phyloP scores from a whole-genome alignment of 495 filamentous ascomycete species.

The Neurospora sublineolata region DNA sequence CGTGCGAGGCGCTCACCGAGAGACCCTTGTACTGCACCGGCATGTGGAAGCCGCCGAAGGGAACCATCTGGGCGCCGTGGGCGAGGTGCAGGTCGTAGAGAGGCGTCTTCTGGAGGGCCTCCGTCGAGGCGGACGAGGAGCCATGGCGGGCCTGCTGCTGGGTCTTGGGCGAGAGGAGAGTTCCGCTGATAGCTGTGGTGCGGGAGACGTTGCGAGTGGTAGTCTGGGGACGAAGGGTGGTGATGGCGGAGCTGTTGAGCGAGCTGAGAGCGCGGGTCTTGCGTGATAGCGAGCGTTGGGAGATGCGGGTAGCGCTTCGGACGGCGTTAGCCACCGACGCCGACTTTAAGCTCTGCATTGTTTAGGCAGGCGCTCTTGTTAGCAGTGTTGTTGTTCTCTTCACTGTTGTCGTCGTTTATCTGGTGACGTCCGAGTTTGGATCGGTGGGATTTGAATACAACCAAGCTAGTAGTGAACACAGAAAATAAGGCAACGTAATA shows the following conservation, averaged over 20 bases:
- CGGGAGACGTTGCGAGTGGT: neutral
- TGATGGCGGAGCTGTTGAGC: neutral
- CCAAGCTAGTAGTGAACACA: neutral
- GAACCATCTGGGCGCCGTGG: conserved; percentile 85
- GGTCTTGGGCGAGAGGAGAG: neutral
- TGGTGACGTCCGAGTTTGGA: neutral
- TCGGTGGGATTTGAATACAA: neutral
- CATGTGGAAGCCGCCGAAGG: conserved; percentile 91
- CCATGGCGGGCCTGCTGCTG: conserved; percentile 10
- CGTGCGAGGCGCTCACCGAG: conserved; percentile 66
- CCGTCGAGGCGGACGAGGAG: conserved; percentile 22
- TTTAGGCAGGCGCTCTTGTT: neutral
- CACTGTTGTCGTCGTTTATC: neutral
- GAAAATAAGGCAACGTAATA: neutral
- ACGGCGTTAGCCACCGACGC: conserved; percentile 9
- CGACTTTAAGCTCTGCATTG: conserved; percentile 16
- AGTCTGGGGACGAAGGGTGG: neutral
- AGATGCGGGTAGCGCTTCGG: conserved; percentile 5
- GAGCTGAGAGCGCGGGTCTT: neutral
- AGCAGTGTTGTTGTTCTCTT: neutral
- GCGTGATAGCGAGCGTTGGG: conserved; percentile 2
- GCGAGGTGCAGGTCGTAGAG: conserved; percentile 73
- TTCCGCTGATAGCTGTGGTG: neutral
- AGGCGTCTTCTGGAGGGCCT: conserved; percentile 52
- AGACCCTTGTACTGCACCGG: conserved; percentile 75